These are phyloP conservation scores for Nepenthes gracilis DNA, from an alignment of 148 eudicot genomes.

Conservation along the genomic window DNA sequence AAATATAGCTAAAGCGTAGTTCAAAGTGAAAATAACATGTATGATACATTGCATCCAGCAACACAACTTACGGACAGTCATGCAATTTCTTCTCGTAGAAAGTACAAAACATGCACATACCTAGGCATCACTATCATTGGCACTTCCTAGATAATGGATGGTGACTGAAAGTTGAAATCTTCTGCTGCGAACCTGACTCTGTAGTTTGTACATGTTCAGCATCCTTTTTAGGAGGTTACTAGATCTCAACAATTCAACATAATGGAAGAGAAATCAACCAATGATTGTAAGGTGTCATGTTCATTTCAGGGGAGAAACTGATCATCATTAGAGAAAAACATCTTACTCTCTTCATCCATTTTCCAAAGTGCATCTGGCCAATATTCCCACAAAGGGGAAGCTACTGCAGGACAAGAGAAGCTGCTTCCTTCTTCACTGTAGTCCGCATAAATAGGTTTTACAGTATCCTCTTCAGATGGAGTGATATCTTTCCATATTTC, in stretches of 20 bases:
- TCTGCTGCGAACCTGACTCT: no score
- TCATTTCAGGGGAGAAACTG: slow-evolving; percentile 15
- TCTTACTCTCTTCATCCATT: slow-evolving; percentile 31
- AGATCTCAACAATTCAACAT: background rate
- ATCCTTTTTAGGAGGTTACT: no score
- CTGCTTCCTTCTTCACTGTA: slow-evolving; percentile 16
- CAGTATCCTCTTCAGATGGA: slow-evolving; percentile 28
- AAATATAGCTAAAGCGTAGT: no score
- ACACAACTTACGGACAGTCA: no score
- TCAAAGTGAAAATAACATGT: no score
- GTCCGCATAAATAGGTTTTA: slow-evolving; percentile 25
- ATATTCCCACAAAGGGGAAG: slow-evolving; percentile 65
- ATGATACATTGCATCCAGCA: no score
- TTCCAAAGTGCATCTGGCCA: slow-evolving; percentile 40
- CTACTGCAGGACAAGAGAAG: slow-evolving; percentile 27
- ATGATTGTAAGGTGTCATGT: slow-evolving; percentile 12
- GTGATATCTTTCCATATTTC: slow-evolving; percentile 90
- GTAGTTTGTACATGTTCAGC: no score
- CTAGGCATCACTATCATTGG: no score
- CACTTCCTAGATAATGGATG: no score
- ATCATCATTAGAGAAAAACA: slow-evolving; percentile 20
- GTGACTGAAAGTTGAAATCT: no score
- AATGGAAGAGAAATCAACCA: slow-evolving; percentile 21
- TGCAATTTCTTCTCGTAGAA: no score
- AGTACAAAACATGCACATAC: no score